A percentile compares a stretch with the other conserved stretches of the same genome.
Evolutionary conservation across 1,284 basidiomycete species (phyloP).

Genomic region (Mycena citricolor): DNA sequence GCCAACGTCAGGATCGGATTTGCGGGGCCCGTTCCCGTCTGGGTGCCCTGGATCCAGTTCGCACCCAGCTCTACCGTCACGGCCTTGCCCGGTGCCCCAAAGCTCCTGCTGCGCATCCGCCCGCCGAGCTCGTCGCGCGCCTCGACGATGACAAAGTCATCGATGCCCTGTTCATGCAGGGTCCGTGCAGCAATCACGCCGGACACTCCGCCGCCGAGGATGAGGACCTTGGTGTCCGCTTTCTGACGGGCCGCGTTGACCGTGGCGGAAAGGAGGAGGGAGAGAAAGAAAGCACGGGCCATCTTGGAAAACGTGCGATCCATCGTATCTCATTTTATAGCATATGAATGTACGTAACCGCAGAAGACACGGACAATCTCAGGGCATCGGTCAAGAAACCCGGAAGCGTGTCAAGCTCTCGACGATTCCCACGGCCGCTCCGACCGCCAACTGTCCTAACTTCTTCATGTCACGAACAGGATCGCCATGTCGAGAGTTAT

Average conservation of each 20-base stretch:
- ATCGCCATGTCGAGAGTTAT: conserved; percentile 18
- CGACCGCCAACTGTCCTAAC: conserved; percentile 17
- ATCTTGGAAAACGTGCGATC: too few relatives aligned
- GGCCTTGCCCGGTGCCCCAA: conserved; percentile 43
- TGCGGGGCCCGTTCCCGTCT: conserved; percentile 44
- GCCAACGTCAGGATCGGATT: conserved; percentile 67
- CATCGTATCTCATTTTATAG: too few relatives aligned
- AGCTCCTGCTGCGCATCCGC: conserved; percentile 44
- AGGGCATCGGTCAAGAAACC: too few relatives aligned
- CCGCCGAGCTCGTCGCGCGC: conserved; percentile 61
- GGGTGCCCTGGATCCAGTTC: conserved; percentile 74
- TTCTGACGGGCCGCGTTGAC: too few relatives aligned
- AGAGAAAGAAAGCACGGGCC: neutral
- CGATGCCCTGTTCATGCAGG: conserved; percentile 54
- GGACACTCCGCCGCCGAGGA: conserved; percentile 61
- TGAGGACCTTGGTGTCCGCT: conserved; percentile 31
- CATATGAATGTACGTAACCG: too few relatives aligned
- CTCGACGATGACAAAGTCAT: conserved; percentile 63
- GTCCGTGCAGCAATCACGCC: conserved; percentile 67
- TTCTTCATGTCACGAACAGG: conserved; percentile 17
- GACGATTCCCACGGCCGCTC: conserved; percentile 10
- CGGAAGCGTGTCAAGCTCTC: too few relatives aligned
- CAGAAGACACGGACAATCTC: too few relatives aligned
- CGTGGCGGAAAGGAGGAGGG: neutral
- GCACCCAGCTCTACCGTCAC: conserved; percentile 58